These are phyloP conservation scores for Arbutus unedo DNA, from an alignment of 148 eudicot species.

Conservation along the genomic window DNA sequence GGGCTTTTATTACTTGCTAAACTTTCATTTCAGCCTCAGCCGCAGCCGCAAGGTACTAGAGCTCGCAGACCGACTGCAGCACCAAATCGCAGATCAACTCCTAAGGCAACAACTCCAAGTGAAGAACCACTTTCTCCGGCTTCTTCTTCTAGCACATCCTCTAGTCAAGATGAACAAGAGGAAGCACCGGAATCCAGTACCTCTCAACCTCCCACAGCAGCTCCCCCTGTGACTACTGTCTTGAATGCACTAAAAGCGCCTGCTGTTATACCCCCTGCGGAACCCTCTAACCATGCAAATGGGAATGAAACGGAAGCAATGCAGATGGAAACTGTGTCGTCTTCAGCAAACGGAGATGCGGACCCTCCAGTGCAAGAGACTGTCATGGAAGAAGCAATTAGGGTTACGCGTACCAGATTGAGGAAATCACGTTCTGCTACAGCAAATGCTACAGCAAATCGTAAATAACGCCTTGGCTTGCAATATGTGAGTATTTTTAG, in stretches of 20 bases:
- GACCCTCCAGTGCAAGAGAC: constrained; percentile 48
- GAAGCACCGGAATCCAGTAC: constrained; percentile 32
- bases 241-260: constrained; percentile 35
- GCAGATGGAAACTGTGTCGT: constrained; percentile 36
- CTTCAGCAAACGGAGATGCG: constrained; percentile 29
- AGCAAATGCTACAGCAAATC: constrained; percentile 18
- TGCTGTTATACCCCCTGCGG: constrained; percentile 30
- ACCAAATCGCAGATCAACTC: constrained; percentile 32
- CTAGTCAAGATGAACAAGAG: constrained; percentile 38
- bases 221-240: constrained; percentile 30
- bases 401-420: constrained; percentile 66
- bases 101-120: constrained; percentile 25
- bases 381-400: constrained; percentile 56
- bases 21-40: constrained; percentile 50
- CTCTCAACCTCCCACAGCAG: constrained; percentile 29
- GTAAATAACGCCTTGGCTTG: constrained; percentile 21
- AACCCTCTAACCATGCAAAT: constrained; percentile 25
- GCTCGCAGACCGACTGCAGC: constrained; percentile 40
- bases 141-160: constrained; percentile 51
- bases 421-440: constrained; percentile 50
- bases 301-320: constrained; percentile 34
- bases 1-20: background rate
- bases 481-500: constrained; percentile 15
- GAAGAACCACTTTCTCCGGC: constrained; percentile 61
- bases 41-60: constrained; percentile 46